Evolutionary conservation across 139 green algal species (phyloP), one percentile per base, ranked within the genome.

Genomic region (Chlorella ohadii): DNA sequence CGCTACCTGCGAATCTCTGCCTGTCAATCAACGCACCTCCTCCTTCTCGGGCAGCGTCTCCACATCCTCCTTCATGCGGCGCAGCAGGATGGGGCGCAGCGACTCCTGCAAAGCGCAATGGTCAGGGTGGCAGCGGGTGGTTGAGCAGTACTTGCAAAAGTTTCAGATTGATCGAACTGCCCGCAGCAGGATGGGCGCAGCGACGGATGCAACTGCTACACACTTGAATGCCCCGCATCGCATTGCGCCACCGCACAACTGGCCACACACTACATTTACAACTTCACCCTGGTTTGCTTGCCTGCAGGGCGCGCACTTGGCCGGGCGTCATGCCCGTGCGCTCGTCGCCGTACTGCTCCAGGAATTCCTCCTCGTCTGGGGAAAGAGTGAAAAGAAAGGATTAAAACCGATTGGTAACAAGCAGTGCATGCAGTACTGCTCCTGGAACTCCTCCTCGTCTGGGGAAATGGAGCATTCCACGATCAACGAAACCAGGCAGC

Each of bases 11-110:
- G n/a, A n/a, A n/a, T n/a, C n/a, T n/a, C n/a, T n/a, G n/a, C n/a
- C n/a, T n/a, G n/a, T n/a, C n/a, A n/a, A n/a, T n/a, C n/a, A 36
- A 44, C 98, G 83, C 39, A 96, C 91, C 91, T 99, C 97, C 89
- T 99, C 95, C 90, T 99, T 99, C 87, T 96, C 91, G 22, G 97
- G 97, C 85, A 99, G 92, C 28, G 64, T 85, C 92, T 99, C 95
- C 79, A 99, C 97, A 84, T 99, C 97, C 86, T 98, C 96, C 90
- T 99, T 99, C 94, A 98, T 97, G 79, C 97, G 93, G 12, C 97
- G 92, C 85, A 99, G 91, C 83, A 99, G 93, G 23, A 97, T 72
- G 3, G 96, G 96, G 22, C 86, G 79, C 51, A 99, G 90, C 33
- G 91, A 88, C 27, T 85, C 87, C 90, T 98, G 90, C 59, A 41